Percentiles rank a stretch among this genome's conserved stretches.
These are phyloP conservation scores for Phytophthora multivora DNA, from an alignment of 352 stramenopile species.

Conservation along the genomic window DNA sequence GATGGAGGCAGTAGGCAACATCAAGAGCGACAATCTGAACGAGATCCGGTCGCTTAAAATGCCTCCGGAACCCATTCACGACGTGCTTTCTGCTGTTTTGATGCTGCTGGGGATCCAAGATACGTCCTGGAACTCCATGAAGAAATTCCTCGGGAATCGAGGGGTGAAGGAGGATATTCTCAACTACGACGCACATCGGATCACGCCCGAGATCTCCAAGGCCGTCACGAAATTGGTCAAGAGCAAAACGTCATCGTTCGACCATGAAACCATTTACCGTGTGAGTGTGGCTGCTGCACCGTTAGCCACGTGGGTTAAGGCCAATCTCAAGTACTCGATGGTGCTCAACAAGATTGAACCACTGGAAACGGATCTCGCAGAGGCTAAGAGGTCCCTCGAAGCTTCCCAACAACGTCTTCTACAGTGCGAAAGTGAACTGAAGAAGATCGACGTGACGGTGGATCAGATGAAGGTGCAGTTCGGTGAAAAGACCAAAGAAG, in stretches of 20 bases:
- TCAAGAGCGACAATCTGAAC: conserved; percentile 96
- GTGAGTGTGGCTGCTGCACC: conserved; percentile 94
- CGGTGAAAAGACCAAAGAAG: conserved; percentile 91
- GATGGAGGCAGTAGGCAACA: conserved; percentile 92
- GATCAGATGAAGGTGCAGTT: conserved; percentile 94
- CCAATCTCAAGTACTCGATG: conserved; percentile 95
- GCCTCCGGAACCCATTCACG: conserved; percentile 93
- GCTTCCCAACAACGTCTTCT: conserved; percentile 87
- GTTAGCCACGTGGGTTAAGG: conserved; percentile 95
- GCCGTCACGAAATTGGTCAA: conserved; percentile 93
- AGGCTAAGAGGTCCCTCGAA: conserved; percentile 89
- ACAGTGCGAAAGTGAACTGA: conserved; percentile 91
- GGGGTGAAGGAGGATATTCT: conserved; percentile 97
- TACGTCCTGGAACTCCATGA: conserved; percentile 97
- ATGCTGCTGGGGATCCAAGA: conserved; percentile 96
- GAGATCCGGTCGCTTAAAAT: conserved; percentile 96
- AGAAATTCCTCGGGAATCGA: conserved; percentile 95
- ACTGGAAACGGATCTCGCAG: conserved; percentile 89
- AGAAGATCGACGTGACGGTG: conserved; percentile 90
- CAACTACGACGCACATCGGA: conserved; percentile 94
- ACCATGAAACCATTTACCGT: conserved; percentile 94
- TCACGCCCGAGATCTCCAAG: conserved; percentile 91
- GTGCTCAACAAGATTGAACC: conserved; percentile 96
- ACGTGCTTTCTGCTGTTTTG: conserved; percentile 94
- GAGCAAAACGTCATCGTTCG: conserved; percentile 93